Evolutionary conservation across 83 land plant species (phyloP).

Genomic region (Picea engelmannii): DNA sequence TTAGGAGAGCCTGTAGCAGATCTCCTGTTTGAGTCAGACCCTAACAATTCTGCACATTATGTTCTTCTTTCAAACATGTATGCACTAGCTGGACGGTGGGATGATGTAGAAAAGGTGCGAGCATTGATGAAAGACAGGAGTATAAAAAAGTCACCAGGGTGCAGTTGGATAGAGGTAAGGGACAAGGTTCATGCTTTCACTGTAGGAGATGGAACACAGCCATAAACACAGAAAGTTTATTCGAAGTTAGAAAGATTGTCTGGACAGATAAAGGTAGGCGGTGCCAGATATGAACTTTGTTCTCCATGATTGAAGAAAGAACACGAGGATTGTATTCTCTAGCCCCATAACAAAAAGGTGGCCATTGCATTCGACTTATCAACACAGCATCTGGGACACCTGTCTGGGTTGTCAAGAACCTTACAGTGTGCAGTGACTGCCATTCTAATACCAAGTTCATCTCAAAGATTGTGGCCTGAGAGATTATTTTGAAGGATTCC

Average conservation of each 20-base stretch:
- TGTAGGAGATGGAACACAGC: not conserved
- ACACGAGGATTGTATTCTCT: not conserved
- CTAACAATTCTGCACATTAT: not conserved
- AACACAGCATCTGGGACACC: not conserved
- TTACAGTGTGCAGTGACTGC: not conserved
- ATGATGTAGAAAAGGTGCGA: not conserved
- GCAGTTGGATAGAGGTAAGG: constrained; percentile 4
- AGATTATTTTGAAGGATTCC: not conserved
- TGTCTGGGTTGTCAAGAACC: not conserved
- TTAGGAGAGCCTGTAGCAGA: constrained; percentile 1
- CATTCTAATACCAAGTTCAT: not conserved
- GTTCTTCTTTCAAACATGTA: constrained; percentile 11
- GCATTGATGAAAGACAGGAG: constrained; percentile 3
- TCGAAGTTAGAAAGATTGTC: not conserved
- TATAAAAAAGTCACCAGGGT: not conserved
- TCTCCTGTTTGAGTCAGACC: constrained; percentile 2
- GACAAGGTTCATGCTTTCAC: not conserved
- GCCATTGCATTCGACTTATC: not conserved
- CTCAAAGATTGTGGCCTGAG: not conserved
- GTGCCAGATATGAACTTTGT: not conserved
- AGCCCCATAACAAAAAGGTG: not conserved
- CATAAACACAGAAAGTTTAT: not conserved
- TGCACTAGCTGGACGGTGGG: constrained; percentile 5
- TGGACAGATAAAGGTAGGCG: not conserved
- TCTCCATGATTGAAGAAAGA: not conserved